phyloP scores from a whole-genome alignment of 306 rosid species.

The Quercus alba region DNA sequence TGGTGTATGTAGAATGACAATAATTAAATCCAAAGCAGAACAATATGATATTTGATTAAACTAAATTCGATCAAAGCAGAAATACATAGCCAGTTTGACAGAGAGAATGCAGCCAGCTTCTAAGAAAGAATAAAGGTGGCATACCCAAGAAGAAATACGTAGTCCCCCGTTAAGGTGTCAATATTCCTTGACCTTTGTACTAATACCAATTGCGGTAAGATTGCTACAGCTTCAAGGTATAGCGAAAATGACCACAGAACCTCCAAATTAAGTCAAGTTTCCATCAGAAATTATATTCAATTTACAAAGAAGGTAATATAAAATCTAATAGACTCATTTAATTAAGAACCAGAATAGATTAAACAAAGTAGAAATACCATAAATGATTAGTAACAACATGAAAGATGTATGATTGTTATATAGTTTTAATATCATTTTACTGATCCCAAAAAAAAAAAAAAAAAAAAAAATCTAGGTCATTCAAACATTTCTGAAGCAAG shows the following conservation, averaged over 20 bases:
- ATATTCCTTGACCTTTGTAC: constrained; percentile 22
- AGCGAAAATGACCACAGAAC: constrained; percentile 24
- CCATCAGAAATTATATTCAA: background rate
- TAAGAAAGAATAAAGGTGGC: background rate
- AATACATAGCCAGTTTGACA: background rate
- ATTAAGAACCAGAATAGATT: background rate
- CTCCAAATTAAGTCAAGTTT: background rate
- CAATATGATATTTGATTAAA: background rate
- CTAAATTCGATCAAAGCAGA: background rate
- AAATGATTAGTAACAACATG: too few species aligned
- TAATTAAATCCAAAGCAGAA: background rate
- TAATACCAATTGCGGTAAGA: constrained; percentile 25
- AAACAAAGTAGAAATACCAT: background rate
- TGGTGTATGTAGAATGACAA: background rate
- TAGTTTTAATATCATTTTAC: background rate
- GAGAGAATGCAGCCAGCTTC: background rate
- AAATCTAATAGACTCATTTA: background rate
- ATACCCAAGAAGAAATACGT: constrained; percentile 33
- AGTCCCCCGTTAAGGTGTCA: constrained; percentile 24
- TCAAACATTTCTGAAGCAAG: too few species aligned
- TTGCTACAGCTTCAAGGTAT: constrained; percentile 29
- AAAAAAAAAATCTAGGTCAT: too few species aligned
- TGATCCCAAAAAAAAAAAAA: too few species aligned
- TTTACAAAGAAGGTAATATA: background rate
- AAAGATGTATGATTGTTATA: background rate